phyloP scores from a whole-genome alignment of 768 basidiomycete species.

The Glaciozyma martinii region DNA sequence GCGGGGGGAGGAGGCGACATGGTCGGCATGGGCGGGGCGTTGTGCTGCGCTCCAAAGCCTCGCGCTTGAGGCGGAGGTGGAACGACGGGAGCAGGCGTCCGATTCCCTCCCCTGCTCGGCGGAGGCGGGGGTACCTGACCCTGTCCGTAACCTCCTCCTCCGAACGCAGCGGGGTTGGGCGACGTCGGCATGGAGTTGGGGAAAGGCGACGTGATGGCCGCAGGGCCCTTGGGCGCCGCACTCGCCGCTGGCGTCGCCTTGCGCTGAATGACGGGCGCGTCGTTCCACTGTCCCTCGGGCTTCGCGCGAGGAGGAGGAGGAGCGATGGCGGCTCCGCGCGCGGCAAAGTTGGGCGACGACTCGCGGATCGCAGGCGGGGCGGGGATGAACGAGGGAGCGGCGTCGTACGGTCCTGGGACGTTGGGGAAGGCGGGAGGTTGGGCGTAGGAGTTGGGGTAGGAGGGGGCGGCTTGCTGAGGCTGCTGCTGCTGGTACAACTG shows the following conservation, averaged over 20 bases:
- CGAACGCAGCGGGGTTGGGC: background rate
- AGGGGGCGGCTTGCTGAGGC: slow-evolving; percentile 10
- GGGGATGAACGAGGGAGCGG: slow-evolving; percentile 14
- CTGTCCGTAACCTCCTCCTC: slow-evolving; percentile 21
- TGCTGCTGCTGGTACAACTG: slow-evolving; percentile 4
- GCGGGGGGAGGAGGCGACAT: slow-evolving; percentile 29
- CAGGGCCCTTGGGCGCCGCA: background rate
- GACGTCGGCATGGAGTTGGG: slow-evolving; percentile 18
- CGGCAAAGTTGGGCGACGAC: slow-evolving; percentile 15
- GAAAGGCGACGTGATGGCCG: slow-evolving; percentile 30
- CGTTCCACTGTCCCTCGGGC: slow-evolving; percentile 26
- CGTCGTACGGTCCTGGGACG: slow-evolving; percentile 13
- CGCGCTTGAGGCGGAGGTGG: slow-evolving; percentile 41
- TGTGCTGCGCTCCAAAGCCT: too few relatives aligned
- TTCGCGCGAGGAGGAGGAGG: slow-evolving; percentile 25
- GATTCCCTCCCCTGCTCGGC: slow-evolving; percentile 46
- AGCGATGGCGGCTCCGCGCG: background rate
- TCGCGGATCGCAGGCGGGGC: slow-evolving; percentile 23
- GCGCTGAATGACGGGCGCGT: slow-evolving; percentile 17
- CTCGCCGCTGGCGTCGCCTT: slow-evolving; percentile 14
- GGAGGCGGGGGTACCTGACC: slow-evolving; percentile 32
- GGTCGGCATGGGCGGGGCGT: slow-evolving; percentile 6
- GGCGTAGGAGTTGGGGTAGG: background rate
- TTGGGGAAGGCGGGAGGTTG: background rate
- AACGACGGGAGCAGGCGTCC: slow-evolving; percentile 33